Percentiles rank a stretch among this genome's conserved stretches.
Evolutionary conservation across 305 asterid species (phyloP).

Genomic region (Fraxinus velutina): DNA sequence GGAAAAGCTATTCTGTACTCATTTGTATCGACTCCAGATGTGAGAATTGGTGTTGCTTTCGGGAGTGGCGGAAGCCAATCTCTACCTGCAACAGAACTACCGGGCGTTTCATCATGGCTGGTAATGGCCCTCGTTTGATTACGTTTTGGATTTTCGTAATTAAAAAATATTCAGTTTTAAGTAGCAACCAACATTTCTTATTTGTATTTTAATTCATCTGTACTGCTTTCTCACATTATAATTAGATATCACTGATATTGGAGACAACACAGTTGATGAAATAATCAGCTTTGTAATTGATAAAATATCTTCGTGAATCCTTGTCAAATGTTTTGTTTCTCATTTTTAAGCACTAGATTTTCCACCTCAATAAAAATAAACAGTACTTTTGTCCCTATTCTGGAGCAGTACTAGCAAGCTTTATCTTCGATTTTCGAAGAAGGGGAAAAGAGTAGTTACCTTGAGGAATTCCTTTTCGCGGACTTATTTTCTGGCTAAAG

Average conservation of each 20-base stretch:
- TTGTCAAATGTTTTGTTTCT: background rate
- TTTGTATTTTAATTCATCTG: background rate
- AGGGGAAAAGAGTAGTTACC: background rate
- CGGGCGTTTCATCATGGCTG: conserved; percentile 99
- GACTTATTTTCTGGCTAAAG: background rate
- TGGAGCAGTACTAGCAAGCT: background rate
- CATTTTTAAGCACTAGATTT: background rate
- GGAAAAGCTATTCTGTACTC: conserved; percentile 84
- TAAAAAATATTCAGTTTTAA: background rate
- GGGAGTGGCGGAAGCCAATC: conserved; percentile 98
- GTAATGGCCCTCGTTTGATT: conserved; percentile 34
- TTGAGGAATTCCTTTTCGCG: background rate
- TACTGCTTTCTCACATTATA: background rate
- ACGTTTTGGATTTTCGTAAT: background rate
- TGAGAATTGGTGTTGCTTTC: conserved; percentile 87
- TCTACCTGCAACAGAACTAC: conserved; percentile 94
- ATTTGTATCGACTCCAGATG: conserved; percentile 86
- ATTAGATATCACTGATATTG: background rate
- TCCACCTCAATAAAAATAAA: background rate
- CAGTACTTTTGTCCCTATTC: background rate
- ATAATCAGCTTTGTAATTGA: background rate
- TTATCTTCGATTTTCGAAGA: background rate
- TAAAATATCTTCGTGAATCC: background rate
- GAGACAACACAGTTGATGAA: background rate
- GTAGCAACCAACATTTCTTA: background rate